Evolutionary conservation across 2,329 filamentous ascomycete species (phyloP).

Genomic region (Colletotrichum noveboracense): DNA sequence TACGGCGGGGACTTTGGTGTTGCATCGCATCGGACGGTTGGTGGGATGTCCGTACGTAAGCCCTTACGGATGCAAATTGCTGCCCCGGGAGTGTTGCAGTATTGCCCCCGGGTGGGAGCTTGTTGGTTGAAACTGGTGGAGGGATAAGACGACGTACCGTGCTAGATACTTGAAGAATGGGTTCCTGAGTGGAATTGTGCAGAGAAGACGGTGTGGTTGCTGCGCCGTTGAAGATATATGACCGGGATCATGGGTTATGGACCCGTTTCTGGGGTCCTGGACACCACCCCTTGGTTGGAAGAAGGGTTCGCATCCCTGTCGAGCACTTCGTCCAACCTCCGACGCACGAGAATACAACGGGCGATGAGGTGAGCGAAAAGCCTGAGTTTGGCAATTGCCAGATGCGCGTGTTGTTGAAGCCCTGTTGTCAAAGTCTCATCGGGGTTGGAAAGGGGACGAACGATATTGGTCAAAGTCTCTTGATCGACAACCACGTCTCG

Average conservation of each 20-base stretch:
- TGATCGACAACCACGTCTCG: background rate
- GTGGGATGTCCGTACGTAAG: background rate
- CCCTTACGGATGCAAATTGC: background rate
- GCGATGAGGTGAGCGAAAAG: background rate
- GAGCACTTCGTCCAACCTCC: background rate
- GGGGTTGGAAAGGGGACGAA: background rate
- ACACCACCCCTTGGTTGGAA: background rate
- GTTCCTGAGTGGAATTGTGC: background rate
- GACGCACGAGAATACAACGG: background rate
- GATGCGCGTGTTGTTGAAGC: background rate
- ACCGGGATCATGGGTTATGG: background rate
- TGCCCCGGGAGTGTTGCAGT: background rate
- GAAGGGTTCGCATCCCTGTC: background rate
- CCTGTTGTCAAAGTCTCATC: background rate
- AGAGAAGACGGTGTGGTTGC: background rate
- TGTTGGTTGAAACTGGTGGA: background rate
- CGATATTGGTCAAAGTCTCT: background rate
- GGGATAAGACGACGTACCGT: background rate
- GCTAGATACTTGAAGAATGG: background rate
- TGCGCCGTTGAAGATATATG: background rate
- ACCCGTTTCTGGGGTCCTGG: background rate
- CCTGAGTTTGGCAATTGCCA: background rate
- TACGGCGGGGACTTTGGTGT: background rate
- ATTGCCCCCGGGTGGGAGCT: background rate
- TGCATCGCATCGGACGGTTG: background rate